A percentile compares a stretch with the other conserved stretches of the same genome.
Evolutionary conservation across 2,329 filamentous ascomycete species (phyloP).

Genomic region (Cryphonectria parasitica): DNA sequence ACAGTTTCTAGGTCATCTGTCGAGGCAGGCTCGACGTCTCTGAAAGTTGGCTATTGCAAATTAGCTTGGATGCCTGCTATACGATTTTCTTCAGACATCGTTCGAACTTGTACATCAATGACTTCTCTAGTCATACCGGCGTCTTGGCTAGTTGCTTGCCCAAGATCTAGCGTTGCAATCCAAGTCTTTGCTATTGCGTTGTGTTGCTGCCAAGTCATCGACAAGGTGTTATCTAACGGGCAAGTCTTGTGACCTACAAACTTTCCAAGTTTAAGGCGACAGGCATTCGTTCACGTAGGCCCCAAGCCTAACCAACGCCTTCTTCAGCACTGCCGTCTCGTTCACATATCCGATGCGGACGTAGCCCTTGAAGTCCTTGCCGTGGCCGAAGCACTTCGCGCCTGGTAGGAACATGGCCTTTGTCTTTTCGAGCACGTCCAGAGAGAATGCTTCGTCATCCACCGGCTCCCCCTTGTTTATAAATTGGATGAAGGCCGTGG

Average conservation of each 20-base stretch:
- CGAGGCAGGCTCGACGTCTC: neutral
- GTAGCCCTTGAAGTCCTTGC: conserved; percentile 70
- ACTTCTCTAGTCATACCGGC: neutral
- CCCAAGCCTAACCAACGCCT: conserved; percentile 60
- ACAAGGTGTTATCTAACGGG: neutral
- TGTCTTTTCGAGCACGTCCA: conserved; percentile 67
- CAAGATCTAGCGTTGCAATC: neutral
- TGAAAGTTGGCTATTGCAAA: neutral
- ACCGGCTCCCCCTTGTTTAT: conserved; percentile 60
- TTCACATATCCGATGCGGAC: conserved; percentile 79
- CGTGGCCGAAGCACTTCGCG: conserved; percentile 70
- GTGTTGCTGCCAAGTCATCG: neutral
- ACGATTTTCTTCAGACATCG: neutral
- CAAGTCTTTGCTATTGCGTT: neutral
- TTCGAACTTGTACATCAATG: neutral
- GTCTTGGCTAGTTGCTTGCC: neutral
- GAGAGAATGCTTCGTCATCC: conserved; percentile 74
- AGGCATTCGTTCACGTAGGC: conserved; percentile 45
- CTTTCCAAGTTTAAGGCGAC: neutral
- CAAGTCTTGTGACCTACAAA: neutral
- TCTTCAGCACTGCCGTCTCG: conserved; percentile 68
- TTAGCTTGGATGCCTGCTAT: neutral
- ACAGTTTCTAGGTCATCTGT: neutral
- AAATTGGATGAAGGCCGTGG: conserved; percentile 78
- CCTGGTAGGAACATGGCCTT: conserved; percentile 79